Evolutionary conservation across 2,329 filamentous ascomycete genomes (phyloP), one percentile per base, ranked within the genome.

Genomic region (Fusarium austroafricanum): DNA sequence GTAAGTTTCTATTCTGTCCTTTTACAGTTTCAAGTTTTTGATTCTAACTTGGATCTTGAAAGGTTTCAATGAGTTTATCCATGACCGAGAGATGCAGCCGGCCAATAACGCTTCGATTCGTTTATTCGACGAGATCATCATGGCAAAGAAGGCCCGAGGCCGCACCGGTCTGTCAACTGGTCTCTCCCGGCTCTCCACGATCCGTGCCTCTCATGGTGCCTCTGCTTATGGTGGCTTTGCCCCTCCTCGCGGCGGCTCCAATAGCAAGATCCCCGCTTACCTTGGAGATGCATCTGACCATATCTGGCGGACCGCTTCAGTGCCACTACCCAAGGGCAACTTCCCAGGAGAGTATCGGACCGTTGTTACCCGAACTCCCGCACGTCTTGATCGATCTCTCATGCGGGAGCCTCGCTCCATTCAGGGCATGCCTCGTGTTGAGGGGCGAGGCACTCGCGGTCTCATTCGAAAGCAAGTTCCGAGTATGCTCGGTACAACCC

Each of bases 371-470:
- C 81, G 89, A 70, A 89, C 92, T 37, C 96, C 96, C 7, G 89
- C 92, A 10, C 94, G 92, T 75, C 85, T 99, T 11, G 96, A 99
- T 73, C 87, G 90, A 6, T 87, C 89, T 15, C 83, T 97, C 45
- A 97, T 98, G 93, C 93, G 93, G 77, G 94, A 97, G 79, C 94
- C 94, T 29, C 87, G 94, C 59, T 89, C 92, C 65, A 95, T 97
- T 38, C 93, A 97, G 77, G 94, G 94, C 35, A 89, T 94, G n/a
- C 94, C 94, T 23, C 82, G 87, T 33, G 83, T 85, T 18, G 85
- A 87, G 60, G 82, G 83, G 56, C 81, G 82, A n/a, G 78, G 83
- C 31, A 79, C 79, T 10, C 81, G 81, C 38, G 83, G 84, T 28
- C 78, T 89, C 47, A 73, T 85, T 53, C 78, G 86, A 67, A 89